Evolutionary conservation across 1,139 yeast species (phyloP), one percentile per base, ranked within the genome.

Genomic region (Candida pseudoviswanathii): DNA sequence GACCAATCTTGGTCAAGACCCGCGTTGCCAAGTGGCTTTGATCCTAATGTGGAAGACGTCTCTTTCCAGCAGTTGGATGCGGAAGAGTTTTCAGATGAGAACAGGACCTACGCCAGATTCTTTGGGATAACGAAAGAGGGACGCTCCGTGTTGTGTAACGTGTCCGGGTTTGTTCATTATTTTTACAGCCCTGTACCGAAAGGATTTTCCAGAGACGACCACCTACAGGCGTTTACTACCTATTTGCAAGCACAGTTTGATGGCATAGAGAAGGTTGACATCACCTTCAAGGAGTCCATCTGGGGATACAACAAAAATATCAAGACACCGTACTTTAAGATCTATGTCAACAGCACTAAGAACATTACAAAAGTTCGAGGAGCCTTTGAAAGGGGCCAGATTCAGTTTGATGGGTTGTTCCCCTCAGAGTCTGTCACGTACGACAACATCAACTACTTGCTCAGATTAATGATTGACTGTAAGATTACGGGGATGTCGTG

Each of bases 401-500:
- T 90, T n/a, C 73, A 78, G 31, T 88, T 78, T 63, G 84, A 85
- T 47, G 80, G 77, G 45, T 68, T 82, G 48, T 86, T 87, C 65
- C 80, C 82, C 22, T 70, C 78, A 1, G 80, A 81, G 41, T 73
- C 81, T 41, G 84, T 86, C 56, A 83, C 97, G 0, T 95, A 86
- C 64, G 99, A 95, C 66, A 95, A 94, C 63, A 84, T 95, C 55
- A 90, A 91, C 51, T 95, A 87, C 65, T 77, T 90, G 44, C 68
- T 95, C 53, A 77, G 99, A 57, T 75, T 92, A 65, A 91, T 95
- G 96, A 84, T 94, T 46, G 99, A 95, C 68, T 86, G 96, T 66
- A 82, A 86, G 47, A 86, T 89, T 53, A 88, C 94, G 0, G 99
- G 99, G 43, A 94, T 95, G 99, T 88, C 96, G 26, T 95, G 99